Conservation (phyloP, 2,329 filamentous ascomycete species). For the Aureobasidium sp. region DNA sequence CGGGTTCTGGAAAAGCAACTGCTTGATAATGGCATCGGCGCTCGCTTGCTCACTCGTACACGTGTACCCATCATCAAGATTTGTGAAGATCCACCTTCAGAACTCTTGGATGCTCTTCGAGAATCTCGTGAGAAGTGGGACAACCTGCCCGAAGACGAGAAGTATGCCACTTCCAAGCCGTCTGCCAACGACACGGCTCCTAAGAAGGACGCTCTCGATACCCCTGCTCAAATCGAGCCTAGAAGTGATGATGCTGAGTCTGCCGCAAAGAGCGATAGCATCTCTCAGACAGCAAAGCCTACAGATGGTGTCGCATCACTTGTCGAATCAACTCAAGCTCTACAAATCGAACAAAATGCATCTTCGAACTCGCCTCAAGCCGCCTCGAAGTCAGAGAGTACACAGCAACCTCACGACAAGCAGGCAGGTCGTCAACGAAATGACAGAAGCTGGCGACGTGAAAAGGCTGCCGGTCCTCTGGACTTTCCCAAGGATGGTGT, state of each 20-base stretch:
- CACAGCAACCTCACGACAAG: background rate
- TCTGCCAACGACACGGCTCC: conserved; percentile 15
- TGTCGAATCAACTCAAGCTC: conserved; percentile 1
- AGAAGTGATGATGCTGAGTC: background rate
- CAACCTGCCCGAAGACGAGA: conserved; percentile 41
- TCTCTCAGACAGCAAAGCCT: background rate
- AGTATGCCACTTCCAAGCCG: conserved; percentile 27
- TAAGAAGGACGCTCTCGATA: background rate
- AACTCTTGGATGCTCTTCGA: conserved; percentile 54
- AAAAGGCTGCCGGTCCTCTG: conserved; percentile 46
- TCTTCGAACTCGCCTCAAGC: background rate
- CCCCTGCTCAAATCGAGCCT: background rate
- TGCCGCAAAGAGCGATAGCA: background rate
- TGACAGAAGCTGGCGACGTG: conserved; percentile 35
- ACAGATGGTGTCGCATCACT: background rate
- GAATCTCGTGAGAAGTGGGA: conserved; percentile 69
- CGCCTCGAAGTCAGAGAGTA: background rate
- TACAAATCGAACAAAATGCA: background rate
- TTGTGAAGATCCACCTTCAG: conserved; percentile 61
- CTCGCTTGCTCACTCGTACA: conserved; percentile 68
- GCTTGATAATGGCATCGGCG: conserved; percentile 65
- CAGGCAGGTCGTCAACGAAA: conserved; percentile 15
- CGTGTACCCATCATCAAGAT: conserved; percentile 84
- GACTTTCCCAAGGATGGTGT: conserved; percentile 71
- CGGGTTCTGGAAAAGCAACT: conserved; percentile 69